These are phyloP conservation scores for Gracilaria caudata DNA, from an alignment of 23 red algal species.

Conservation along the genomic window DNA sequence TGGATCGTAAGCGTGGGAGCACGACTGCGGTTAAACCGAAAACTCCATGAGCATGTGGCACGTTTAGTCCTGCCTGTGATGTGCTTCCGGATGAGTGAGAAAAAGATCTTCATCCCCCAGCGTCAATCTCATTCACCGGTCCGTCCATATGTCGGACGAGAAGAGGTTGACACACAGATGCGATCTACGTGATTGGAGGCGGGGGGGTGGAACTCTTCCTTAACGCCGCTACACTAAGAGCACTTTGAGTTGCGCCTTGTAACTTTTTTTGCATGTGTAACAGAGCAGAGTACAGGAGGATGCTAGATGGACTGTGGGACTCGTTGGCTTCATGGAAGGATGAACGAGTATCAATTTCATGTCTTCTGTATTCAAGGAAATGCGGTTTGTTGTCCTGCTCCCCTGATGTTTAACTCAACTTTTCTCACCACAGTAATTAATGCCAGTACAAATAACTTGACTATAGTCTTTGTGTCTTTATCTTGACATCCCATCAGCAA, in stretches of 20 bases:
- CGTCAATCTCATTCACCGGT: too few relatives aligned
- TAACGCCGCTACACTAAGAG: background rate
- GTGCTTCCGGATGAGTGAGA: background rate
- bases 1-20: constrained; percentile 55
- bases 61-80: background rate
- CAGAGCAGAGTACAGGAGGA: background rate
- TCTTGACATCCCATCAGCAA: too few relatives aligned
- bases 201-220: background rate
- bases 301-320: background rate
- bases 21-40: constrained; percentile 35
- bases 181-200: background rate
- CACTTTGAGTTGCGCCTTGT: background rate
- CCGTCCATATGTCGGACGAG: background rate
- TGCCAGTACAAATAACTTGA: too few relatives aligned
- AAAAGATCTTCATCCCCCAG: background rate
- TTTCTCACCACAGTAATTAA: background rate
- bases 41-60: constrained; percentile 2
- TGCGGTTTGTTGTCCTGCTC: background rate
- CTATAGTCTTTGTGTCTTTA: too few relatives aligned
- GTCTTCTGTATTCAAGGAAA: background rate
- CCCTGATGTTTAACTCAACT: background rate
- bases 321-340: background rate
- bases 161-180: background rate
- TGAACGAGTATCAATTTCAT: background rate
- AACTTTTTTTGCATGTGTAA: background rate